Base-by-base conservation (phyloP, 2,329 filamentous ascomycete species). In the Beauveria australis region DNA sequence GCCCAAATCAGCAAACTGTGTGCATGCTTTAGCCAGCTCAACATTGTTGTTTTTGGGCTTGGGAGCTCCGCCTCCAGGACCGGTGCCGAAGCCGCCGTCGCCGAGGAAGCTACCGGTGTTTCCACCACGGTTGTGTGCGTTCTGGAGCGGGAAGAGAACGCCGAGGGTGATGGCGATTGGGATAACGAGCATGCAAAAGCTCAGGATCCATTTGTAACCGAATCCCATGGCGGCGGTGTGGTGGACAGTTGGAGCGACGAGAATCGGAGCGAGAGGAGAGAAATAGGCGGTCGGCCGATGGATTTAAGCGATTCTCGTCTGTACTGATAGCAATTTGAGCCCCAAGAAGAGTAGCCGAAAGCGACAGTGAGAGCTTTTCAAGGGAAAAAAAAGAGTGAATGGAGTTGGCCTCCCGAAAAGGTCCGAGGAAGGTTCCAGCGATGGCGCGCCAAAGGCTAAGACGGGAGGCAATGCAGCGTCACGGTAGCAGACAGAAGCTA, bases 131-230 rank as follows among this genome's bases (percentile, higher is more conserved):
- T 70, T 66, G 46, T 78, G 74, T 51, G 75, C 70, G n/a, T 72
- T 71, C 62, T 82, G 75, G 41, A 83, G 67, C 10, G 78, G 79
- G 41, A 82, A 69, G 26, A 83, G 69, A 48, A 81, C 70, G 53
- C 78, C 80, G 33, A 82, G 65, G 10, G 79, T 80, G 59, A 75
- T 73, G 61, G 74, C 79, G 61, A 82, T 75, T 44, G 78, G 81
- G 62, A 83, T 70, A 64, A 75, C 75, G 63, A 83, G 65, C 54
- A 83, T 74, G 66, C 72, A 73, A 58, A 78, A 73, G 70, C 80
- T 83, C 69, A 82, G 73, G 61, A 82, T 67, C 68, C 78, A 76
- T 64, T 74, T 70, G 55, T 74, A 60, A 40, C 67, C 65, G 48
- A 70, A 67, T 59, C 75, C 64, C 76, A 78, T 78, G 65, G 64